phyloP scores from a whole-genome alignment of 2,329 filamentous ascomycete genomes.

The Grosmannia clavigera region DNA sequence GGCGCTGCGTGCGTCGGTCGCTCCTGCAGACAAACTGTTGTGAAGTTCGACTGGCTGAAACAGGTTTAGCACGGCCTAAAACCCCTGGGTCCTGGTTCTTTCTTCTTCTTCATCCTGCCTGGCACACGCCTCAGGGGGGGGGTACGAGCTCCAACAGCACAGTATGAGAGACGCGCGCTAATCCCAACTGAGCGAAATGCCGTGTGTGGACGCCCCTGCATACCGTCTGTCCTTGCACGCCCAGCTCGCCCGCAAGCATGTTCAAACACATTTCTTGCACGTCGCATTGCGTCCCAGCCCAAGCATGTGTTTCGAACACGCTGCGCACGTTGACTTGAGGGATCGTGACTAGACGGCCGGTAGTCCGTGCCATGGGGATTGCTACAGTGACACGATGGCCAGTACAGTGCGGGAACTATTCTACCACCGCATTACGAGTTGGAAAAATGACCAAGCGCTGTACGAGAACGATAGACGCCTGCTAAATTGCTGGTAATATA shows the following conservation, averaged over 20 bases:
- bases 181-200: not conserved
- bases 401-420: not conserved
- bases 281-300: too few species aligned
- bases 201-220: not conserved
- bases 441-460: not conserved
- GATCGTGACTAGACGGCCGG: not conserved
- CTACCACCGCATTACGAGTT: not conserved
- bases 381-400: not conserved
- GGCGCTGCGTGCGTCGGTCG: not conserved
- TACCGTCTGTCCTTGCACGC: not conserved
- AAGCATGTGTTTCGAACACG: too few species aligned
- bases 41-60: conserved; percentile 8
- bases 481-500: not conserved
- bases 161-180: not conserved
- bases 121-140: conserved; percentile 1
- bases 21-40: not conserved
- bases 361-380: too few species aligned
- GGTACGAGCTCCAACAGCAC: too few species aligned
- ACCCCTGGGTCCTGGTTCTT: conserved; percentile 3
- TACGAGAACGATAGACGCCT: not conserved
- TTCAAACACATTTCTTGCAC: too few species aligned
- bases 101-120: not conserved
- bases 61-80: conserved; percentile 12
- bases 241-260: too few species aligned
- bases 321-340: too few species aligned